Conservation (phyloP, 306 rosid genomes). For the Boehmeria nivea region DNA sequence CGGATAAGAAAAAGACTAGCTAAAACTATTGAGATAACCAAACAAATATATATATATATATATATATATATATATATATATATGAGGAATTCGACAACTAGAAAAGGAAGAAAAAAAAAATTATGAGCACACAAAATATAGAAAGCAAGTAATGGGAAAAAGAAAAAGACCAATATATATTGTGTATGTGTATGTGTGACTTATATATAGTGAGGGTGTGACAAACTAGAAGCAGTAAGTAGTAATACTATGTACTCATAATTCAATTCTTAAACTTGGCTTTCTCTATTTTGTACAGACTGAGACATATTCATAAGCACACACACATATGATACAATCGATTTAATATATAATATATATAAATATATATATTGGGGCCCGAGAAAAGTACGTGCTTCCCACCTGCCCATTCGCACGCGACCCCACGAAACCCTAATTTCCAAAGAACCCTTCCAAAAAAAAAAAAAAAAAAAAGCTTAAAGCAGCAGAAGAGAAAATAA, state of each 20-base stretch:
- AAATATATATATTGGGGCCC: conserved; percentile 27
- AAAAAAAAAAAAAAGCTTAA: background rate
- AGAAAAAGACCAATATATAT: too few relatives aligned
- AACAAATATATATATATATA: too few relatives aligned
- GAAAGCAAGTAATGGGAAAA: too few relatives aligned
- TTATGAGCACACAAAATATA: too few relatives aligned
- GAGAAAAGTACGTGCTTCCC: conserved; percentile 56
- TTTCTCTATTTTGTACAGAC: background rate
- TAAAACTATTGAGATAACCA: too few relatives aligned
- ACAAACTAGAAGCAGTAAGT: background rate
- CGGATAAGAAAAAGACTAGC: too few relatives aligned
- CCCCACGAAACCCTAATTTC: conserved; percentile 90
- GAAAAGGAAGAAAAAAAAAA: too few relatives aligned
- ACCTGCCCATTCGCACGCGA: conserved; percentile 68
- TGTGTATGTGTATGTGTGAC: too few relatives aligned
- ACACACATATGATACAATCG: background rate
- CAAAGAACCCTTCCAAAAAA: conserved; percentile 25
- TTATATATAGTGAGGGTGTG: too few relatives aligned
- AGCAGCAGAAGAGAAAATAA: background rate
- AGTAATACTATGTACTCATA: background rate
- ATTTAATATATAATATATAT: background rate
- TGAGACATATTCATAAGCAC: background rate
- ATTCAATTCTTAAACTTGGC: background rate
- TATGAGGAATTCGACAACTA: too few relatives aligned
- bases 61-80: too few relatives aligned